These are phyloP conservation scores for Paraphaeosphaeria sporulosa DNA, from an alignment of 2,329 filamentous ascomycete genomes.

Conservation along the genomic window DNA sequence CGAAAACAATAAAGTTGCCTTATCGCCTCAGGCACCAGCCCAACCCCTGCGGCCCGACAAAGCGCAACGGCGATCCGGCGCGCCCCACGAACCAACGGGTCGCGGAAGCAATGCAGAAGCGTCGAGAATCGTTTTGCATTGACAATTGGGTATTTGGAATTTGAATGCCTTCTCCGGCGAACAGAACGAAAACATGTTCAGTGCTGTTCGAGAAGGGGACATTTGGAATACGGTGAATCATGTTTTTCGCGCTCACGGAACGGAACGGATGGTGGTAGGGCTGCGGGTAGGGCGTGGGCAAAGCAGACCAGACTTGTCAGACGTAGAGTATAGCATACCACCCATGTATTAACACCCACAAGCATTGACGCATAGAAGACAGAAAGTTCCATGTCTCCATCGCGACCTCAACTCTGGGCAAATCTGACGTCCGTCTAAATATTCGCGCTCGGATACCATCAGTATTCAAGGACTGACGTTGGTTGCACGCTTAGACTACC, in stretches of 20 bases:
- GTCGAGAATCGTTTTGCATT: too few species aligned
- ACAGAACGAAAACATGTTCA: too few species aligned
- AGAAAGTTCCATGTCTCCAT: neutral
- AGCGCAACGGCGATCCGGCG: too few species aligned
- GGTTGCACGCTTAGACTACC: neutral
- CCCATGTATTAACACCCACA: neutral
- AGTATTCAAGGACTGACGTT: neutral
- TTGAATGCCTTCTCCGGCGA: too few species aligned
- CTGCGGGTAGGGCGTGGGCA: too few species aligned
- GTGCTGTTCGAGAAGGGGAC: neutral
- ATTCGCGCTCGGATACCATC: neutral
- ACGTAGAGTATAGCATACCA: neutral
- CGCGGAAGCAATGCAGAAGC: too few species aligned
- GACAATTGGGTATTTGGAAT: neutral
- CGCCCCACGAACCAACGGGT: too few species aligned
- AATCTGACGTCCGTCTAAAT: neutral
- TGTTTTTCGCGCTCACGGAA: neutral
- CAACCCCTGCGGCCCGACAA: too few species aligned
- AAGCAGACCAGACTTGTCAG: neutral
- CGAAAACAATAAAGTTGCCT: too few species aligned
- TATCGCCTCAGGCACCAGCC: too few species aligned
- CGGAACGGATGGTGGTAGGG: too few species aligned
- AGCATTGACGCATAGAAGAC: slow-evolving; percentile 7
- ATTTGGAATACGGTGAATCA: neutral
- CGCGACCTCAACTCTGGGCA: neutral